These are phyloP conservation scores for Penicillium riverlandense DNA, from an alignment of 495 filamentous ascomycete species.

Conservation along the genomic window DNA sequence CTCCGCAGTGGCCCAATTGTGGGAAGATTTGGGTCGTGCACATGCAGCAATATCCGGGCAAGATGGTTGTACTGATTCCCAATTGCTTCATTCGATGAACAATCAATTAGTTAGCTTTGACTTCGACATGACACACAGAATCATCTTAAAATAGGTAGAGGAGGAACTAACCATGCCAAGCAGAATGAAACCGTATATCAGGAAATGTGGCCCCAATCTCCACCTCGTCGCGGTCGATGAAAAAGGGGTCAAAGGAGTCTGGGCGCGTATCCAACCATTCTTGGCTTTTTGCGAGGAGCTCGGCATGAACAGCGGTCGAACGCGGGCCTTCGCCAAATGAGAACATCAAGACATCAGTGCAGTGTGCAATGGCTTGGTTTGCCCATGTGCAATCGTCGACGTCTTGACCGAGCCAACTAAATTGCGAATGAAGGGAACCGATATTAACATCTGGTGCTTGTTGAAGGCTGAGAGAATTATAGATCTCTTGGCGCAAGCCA, in stretches of 20 bases:
- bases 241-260: constrained; percentile 17
- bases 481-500: constrained; percentile 19
- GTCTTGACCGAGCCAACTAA: constrained; percentile 9
- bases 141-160: too few relatives aligned
- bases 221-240: constrained; percentile 10
- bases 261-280: constrained; percentile 15
- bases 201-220: constrained; percentile 12
- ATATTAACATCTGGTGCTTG: constrained; percentile 19
- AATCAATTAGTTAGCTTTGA: not conserved
- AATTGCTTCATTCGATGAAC: constrained; percentile 5
- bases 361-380: constrained; percentile 20
- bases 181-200: constrained; percentile 15
- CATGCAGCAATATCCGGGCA: constrained; percentile 11
- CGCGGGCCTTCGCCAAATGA: constrained; percentile 11
- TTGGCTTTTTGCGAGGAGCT: constrained; percentile 10
- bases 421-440: constrained; percentile 16
- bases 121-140: too few relatives aligned
- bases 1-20: constrained; percentile 12
- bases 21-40: constrained; percentile 15
- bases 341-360: constrained; percentile 17
- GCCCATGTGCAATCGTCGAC: constrained; percentile 18
- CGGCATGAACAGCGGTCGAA: constrained; percentile 12
- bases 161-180: constrained; percentile 15
- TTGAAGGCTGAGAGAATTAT: constrained; percentile 16
- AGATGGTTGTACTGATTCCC: constrained; percentile 17